Evolutionary conservation across 2,329 filamentous ascomycete genomes (phyloP), one percentile per base, ranked within the genome.

Genomic region (Sporothrix brasiliensis): DNA sequence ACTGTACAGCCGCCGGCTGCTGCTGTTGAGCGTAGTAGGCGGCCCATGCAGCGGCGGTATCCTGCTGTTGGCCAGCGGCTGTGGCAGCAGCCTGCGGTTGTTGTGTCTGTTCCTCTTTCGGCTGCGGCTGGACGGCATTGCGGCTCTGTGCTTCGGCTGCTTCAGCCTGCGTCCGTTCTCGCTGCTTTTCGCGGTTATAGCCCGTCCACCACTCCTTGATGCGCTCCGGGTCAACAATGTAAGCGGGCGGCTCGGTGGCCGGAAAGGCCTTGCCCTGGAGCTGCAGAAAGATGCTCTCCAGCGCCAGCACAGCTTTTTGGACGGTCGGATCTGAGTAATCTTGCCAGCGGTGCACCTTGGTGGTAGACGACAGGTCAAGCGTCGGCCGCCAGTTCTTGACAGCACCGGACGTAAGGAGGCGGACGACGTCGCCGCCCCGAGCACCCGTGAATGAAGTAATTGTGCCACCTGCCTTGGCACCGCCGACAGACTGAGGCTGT

Each of bases 161-260:
- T 39, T 79, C 78, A 66, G 77, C 79, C 69, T 81, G 81, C 10
- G 61, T 82, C 78, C 60, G 79, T 52, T 71, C 54, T 13, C 73
- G 73, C 69, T 76, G 73, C 49, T 78, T 77, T 61, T 81, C 79
- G 56, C 76, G 77, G 49, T 78, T 76, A 72, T 82, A 84, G 0
- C 84, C 85, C 13, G 82, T 77, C 79, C 83, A 84, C 86, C 86
- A 89, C 72, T 86, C 82, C 11, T 82, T 81, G 0, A 83, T 79
- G 72, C 81, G 81, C 44, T 83, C 82, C 2, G 81, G 77, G 44
- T 84, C 80, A 27, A 77, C 78, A 73, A 88, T 81, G 81, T 85
- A 87, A 21, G 82, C 81, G 0, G 87, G 86, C 3, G 87, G 84
- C 56, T 84, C 81, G 1, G 76, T 82, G 2, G 86, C 78, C 16